These are phyloP conservation scores for Oropetium thomaeum DNA, from an alignment of 176 grass and related monocot genomes.

Conservation along the genomic window DNA sequence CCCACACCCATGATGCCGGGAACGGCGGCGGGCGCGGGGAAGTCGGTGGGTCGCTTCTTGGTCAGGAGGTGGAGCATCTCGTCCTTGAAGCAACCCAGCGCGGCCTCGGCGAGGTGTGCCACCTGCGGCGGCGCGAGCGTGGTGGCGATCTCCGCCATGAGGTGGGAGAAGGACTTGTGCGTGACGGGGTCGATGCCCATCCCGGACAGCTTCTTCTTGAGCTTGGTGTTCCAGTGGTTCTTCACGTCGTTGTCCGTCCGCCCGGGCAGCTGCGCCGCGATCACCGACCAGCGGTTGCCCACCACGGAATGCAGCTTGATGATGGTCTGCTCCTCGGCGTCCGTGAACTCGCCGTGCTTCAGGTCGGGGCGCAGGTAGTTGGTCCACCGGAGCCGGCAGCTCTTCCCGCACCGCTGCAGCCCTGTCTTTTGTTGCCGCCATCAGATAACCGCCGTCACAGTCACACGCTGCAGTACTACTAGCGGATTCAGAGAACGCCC, in stretches of 20 bases:
- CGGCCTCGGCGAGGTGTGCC: slow-evolving; percentile 85
- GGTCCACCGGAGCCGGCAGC: slow-evolving; percentile 89
- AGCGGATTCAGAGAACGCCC: not conserved
- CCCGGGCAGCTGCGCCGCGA: slow-evolving; percentile 81
- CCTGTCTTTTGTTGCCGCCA: too few species aligned
- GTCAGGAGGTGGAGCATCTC: slow-evolving; percentile 99
- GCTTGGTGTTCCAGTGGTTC: slow-evolving; percentile 99
- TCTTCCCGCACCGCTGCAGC: slow-evolving; percentile 89
- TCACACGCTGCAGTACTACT: not conserved
- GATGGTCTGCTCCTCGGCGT: slow-evolving; percentile 87
- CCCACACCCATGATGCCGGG: not conserved
- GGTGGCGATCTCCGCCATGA: slow-evolving; percentile 97
- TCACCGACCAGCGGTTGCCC: slow-evolving; percentile 94
- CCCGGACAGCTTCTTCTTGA: slow-evolving; percentile 96
- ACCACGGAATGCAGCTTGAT: slow-evolving; percentile 95
- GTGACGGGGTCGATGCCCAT: slow-evolving; percentile 99
- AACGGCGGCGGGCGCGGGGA: slow-evolving; percentile 15
- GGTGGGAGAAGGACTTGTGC: slow-evolving; percentile 96
- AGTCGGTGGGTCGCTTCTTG: slow-evolving; percentile 62
- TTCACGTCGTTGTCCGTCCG: slow-evolving; percentile 99
- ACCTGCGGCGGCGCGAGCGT: slow-evolving; percentile 88
- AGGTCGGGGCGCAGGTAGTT: slow-evolving; percentile 97
- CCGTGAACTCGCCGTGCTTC: slow-evolving; percentile 92
- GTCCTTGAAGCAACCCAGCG: slow-evolving; percentile 96
- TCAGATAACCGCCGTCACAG: too few species aligned